phyloP scores from a whole-genome alignment of 192 early-diverging fungal genomes.

The Jimgerdemannia lactiflua region DNA sequence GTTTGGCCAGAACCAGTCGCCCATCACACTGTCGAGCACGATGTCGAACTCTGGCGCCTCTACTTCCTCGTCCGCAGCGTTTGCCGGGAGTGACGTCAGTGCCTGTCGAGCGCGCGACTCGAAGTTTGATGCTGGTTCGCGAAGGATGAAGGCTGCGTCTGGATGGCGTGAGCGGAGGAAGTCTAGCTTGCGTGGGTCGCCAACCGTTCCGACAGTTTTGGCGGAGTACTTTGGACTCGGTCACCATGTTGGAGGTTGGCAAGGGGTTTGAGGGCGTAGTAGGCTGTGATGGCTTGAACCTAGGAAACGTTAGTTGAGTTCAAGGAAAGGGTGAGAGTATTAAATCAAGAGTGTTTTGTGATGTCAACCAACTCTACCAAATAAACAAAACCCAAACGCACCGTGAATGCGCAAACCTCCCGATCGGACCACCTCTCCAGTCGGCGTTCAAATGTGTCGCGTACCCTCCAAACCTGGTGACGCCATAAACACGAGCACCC shows the following conservation, averaged over 20 bases:
- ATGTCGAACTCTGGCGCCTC: slow-evolving; percentile 7
- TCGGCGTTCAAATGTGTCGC: slow-evolving; percentile 4
- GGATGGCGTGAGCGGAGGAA: slow-evolving; percentile 7
- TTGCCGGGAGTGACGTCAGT: not conserved
- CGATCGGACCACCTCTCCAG: slow-evolving; percentile 11
- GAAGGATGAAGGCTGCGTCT: slow-evolving; percentile 13
- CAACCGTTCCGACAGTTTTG: slow-evolving; percentile 15
- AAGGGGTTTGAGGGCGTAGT: slow-evolving; percentile 9
- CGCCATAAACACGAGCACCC: slow-evolving; percentile 15
- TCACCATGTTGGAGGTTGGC: slow-evolving; percentile 1
- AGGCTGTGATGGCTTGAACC: slow-evolving; percentile 17
- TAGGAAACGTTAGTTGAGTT: no score
- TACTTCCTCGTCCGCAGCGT: no score
- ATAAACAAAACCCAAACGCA: slow-evolving; percentile 1
- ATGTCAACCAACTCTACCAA: not conserved
- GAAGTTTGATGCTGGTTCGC: slow-evolving; percentile 7
- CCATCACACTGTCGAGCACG: slow-evolving; percentile 19
- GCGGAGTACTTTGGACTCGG: slow-evolving; percentile 2
- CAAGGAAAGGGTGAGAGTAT: no score
- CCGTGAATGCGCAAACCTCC: slow-evolving; percentile 13
- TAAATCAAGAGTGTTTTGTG: not conserved
- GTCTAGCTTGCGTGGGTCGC: slow-evolving; percentile 8
- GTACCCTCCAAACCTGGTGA: slow-evolving; percentile 13
- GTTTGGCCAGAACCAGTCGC: slow-evolving; percentile 20
- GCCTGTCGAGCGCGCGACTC: slow-evolving; percentile 7